Base-by-base conservation (phyloP, 345 rosid species). In the Aquilaria sinensis region DNA sequence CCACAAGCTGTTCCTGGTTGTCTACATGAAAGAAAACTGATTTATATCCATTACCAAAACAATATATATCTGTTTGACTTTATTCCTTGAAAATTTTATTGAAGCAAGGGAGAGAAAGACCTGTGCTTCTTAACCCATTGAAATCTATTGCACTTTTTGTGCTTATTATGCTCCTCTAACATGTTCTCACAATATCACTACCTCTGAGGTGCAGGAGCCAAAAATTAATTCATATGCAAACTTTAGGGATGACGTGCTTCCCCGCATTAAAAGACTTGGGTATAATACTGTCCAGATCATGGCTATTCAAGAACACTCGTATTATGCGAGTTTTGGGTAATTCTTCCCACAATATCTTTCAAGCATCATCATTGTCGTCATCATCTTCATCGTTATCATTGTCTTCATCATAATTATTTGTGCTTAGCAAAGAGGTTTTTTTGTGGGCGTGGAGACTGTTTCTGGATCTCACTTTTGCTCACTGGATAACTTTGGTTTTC, bases 221-320 rank as follows among this genome's bases (percentile, higher is more conserved):
- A 66, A 63, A 62, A 89, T 93, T 69, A 90, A 93, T 70, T 84
- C 94, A 49, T 90, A 90, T 71, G 84, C 82, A 62, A 88, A 79
- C 79, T 90, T 93, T 70, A 88, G 97, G 81, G 98, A 93, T 74
- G 86, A 93, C 57, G 84, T 93, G 72, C 96, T 93, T 77, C 98
- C 98, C 56, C 97, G 97, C 56, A 88, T 93, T 67, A 93, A 93
- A 80, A 81, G 53, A 67, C 90, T 93, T 57, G 98, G 97, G 54
- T 93, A 93, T 66, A 93, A 93, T 81, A 94, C 94, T 49, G 97
- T 93, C 64, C 98, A 93, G 83, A 80, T 93, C 71, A 93, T 93
- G 98, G 98, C 98, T 60, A 86, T 93, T 73, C 97, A 93, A 75
- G 98, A 93, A 77, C 98, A 93, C 69, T 86, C 98, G 29, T 90